Percentiles rank a stretch among this genome's conserved stretches.
Evolutionary conservation across 352 stramenopile genomes (phyloP).

Genomic region (Globisporangium middletonii): DNA sequence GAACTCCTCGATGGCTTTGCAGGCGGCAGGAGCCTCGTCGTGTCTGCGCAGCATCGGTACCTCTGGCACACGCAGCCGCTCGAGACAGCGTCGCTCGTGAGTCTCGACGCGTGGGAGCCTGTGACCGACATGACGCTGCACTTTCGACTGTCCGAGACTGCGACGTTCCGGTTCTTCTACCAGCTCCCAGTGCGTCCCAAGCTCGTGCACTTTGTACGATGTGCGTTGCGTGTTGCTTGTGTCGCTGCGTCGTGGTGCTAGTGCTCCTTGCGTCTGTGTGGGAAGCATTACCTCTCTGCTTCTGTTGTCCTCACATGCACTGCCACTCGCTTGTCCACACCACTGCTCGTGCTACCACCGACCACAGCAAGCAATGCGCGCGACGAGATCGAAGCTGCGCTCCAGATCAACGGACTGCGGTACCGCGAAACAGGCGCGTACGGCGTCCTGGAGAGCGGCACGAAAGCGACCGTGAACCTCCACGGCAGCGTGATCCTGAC

Average conservation of each 20-base stretch:
- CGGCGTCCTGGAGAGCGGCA: constrained; percentile 37
- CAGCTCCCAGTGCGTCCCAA: constrained; percentile 60
- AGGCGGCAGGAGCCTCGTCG: constrained; percentile 48
- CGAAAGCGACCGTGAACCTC: constrained; percentile 50
- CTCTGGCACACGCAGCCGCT: constrained; percentile 67
- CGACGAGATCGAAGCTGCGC: constrained; percentile 56
- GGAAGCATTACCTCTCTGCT: background rate
- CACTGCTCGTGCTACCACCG: too few relatives aligned
- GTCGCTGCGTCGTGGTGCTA: background rate
- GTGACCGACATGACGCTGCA: constrained; percentile 48
- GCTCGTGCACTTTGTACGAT: constrained; percentile 39
- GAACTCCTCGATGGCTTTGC: constrained; percentile 62
- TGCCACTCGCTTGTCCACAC: constrained; percentile 8
- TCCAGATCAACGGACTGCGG: constrained; percentile 56
- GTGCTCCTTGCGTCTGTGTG: too few relatives aligned
- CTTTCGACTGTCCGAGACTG: constrained; percentile 40
- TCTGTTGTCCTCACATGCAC: background rate
- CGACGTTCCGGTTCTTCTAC: constrained; percentile 64
- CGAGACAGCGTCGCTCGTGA: constrained; percentile 25
- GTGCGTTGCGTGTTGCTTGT: constrained; percentile 20
- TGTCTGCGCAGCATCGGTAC: constrained; percentile 64
- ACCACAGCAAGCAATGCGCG: constrained; percentile 33
- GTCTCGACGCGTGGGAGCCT: constrained; percentile 44
- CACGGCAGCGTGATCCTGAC: constrained; percentile 60
- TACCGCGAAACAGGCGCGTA: constrained; percentile 74